phyloP scores from a whole-genome alignment of 139 green algal genomes.

The Auxenochlorella pyrenoidosa region DNA sequence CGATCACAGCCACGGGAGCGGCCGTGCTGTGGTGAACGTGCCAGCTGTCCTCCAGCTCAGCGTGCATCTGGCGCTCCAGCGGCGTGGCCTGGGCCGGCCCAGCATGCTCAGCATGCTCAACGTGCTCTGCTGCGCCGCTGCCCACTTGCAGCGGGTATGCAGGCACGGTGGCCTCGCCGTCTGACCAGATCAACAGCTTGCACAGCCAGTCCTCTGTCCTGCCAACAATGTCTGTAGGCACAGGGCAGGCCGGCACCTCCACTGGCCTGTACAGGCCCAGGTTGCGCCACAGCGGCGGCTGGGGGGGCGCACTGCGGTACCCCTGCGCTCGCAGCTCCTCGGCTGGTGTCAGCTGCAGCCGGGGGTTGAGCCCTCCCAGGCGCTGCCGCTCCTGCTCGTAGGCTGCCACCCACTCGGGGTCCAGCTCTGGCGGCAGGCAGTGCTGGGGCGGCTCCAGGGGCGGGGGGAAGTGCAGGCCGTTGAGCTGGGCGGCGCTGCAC shows the following conservation, averaged over 20 bases:
- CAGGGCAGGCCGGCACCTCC: constrained; percentile 28
- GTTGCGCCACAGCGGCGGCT: constrained; percentile 6
- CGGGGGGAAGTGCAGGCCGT: constrained; percentile 11
- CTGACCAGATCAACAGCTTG: constrained; percentile 3
- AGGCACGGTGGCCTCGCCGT: not conserved
- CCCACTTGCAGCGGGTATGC: not conserved
- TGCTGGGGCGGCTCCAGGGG: not conserved
- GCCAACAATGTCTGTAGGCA: not conserved
- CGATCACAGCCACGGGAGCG: not conserved
- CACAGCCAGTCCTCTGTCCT: constrained; percentile 21
- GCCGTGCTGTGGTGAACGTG: constrained; percentile 34
- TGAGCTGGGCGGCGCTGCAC: constrained; percentile 43
- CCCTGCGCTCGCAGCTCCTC: constrained; percentile 40
- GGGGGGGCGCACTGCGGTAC: accelerated
- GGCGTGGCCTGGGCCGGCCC: not conserved
- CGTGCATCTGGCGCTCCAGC: constrained; percentile 45
- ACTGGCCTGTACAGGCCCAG: not conserved
- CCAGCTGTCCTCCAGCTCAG: constrained; percentile 57
- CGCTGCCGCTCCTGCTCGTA: constrained; percentile 24
- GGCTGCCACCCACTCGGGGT: constrained; percentile 6
- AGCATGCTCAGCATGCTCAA: too few relatives aligned
- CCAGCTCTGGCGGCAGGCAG: not conserved
- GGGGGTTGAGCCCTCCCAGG: constrained; percentile 15
- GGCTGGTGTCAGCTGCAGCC: constrained; percentile 9
- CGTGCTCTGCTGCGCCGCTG: not conserved